These are phyloP conservation scores for Schoenoplectus tabernaemontani DNA, from an alignment of 202 grass and related monocot species.

Conservation along the genomic window DNA sequence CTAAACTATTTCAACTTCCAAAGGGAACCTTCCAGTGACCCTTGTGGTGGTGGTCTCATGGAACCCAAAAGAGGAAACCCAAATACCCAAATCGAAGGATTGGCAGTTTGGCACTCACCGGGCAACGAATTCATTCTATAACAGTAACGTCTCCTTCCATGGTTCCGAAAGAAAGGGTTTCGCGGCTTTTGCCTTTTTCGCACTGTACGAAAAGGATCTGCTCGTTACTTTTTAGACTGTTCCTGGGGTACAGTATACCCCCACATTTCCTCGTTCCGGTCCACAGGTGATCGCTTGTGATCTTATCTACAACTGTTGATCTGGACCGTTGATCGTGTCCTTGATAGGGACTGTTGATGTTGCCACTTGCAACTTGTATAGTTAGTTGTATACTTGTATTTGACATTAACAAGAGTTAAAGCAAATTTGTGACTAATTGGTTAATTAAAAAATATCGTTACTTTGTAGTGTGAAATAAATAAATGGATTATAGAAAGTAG, in stretches of 20 bases:
- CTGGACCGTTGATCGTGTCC: not conserved
- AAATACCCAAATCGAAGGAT: slow-evolving; percentile 16
- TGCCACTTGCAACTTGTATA: not conserved
- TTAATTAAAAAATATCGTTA: too few species aligned
- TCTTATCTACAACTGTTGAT: slow-evolving; percentile 9
- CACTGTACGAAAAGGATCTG: slow-evolving; percentile 20
- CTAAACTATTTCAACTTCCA: not conserved
- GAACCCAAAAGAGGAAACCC: slow-evolving; percentile 3
- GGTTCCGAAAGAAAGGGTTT: slow-evolving; percentile 2
- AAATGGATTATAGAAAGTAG: too few species aligned
- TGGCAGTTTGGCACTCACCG: not conserved
- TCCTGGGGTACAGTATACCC: not conserved
- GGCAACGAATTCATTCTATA: slow-evolving; percentile 4
- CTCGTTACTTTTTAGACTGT: too few species aligned
- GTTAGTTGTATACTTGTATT: too few species aligned
- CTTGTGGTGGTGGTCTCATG: too few species aligned
- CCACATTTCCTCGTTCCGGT: not conserved
- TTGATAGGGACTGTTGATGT: not conserved
- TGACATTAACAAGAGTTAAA: not conserved
- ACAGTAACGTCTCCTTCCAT: slow-evolving; percentile 4
- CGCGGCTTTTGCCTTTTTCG: not conserved
- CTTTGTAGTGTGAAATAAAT: too few species aligned
- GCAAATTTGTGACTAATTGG: too few species aligned
- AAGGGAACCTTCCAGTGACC: slow-evolving; percentile 1
- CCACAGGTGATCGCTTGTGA: slow-evolving; percentile 9